Conservation (phyloP, 2,329 filamentous ascomycete species). For the Verticillium nubilum region DNA sequence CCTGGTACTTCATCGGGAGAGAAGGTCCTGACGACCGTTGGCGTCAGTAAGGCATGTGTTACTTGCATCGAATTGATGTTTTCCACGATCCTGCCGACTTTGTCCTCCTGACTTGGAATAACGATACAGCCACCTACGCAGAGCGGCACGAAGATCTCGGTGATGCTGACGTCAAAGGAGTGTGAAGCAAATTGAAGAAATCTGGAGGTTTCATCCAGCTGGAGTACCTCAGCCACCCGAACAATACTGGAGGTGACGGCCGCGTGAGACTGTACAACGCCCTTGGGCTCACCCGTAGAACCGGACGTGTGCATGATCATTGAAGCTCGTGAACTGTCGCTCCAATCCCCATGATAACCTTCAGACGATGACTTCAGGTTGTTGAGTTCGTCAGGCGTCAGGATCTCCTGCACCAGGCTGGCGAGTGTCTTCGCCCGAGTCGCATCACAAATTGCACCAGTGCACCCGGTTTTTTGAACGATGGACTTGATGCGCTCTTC, state of each 20-base stretch:
- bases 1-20: not conserved
- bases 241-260: slow-evolving; percentile 9
- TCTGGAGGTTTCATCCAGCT: not conserved
- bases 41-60: not conserved
- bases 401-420: not conserved
- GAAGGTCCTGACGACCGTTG: not conserved
- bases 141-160: slow-evolving; percentile 12
- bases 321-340: not conserved
- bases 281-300: slow-evolving; percentile 17
- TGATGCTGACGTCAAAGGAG: slow-evolving; percentile 12
- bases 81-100: slow-evolving; percentile 13
- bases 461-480: not conserved
- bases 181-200: slow-evolving; percentile 16
- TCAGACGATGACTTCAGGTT: not conserved
- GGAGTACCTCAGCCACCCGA: not conserved
- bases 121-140: slow-evolving; percentile 14
- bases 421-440: not conserved
- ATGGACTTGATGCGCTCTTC: not conserved
- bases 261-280: slow-evolving; percentile 16
- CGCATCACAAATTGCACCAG: not conserved
- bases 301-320: slow-evolving; percentile 18
- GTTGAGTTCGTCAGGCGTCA: not conserved
- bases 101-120: slow-evolving; percentile 15
- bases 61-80: slow-evolving; percentile 12
- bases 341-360: too few species aligned